These are phyloP conservation scores for Kingdonia uniflora DNA, from an alignment of 164 flowering plant genomes.

Conservation along the genomic window DNA sequence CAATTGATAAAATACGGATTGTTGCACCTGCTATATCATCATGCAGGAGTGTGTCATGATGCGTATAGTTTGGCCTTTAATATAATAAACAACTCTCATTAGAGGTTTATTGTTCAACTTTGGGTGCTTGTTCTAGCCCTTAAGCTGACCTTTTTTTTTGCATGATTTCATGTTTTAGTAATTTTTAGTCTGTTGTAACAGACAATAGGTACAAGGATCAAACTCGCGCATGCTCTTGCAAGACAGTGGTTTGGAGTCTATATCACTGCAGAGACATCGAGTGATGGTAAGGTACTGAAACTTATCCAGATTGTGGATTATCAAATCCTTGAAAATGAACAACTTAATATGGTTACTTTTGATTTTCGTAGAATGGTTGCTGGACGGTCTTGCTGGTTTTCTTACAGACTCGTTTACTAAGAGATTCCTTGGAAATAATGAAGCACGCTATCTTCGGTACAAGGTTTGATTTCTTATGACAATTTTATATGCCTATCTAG, in stretches of 20 bases:
- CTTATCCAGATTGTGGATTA: too few species aligned
- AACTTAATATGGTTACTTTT: background rate
- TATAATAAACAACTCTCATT: too few species aligned
- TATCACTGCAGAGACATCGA: constrained; percentile 70
- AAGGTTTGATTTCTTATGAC: constrained; percentile 46
- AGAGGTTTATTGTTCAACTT: too few species aligned
- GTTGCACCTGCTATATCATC: too few species aligned
- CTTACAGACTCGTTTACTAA: constrained; percentile 73
- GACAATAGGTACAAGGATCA: constrained; percentile 84
- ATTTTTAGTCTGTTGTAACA: constrained; percentile 17
- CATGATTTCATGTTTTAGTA: background rate
- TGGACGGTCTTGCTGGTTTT: constrained; percentile 94
- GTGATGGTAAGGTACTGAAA: constrained; percentile 53
- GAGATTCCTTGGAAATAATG: constrained; percentile 85
- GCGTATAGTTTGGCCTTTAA: too few species aligned
- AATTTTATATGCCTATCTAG: background rate
- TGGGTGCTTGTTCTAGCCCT: too few species aligned
- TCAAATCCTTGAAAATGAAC: too few species aligned
- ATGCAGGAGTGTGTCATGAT: too few species aligned
- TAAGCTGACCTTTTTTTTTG: too few species aligned
- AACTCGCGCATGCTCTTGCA: constrained; percentile 88
- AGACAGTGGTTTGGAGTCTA: constrained; percentile 98
- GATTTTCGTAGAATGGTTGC: constrained; percentile 66
- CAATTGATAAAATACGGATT: too few species aligned
- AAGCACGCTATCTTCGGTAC: constrained; percentile 85